Evolutionary conservation across 1,139 yeast genomes (phyloP).

Genomic region (Yamadazyma friedrichii): DNA sequence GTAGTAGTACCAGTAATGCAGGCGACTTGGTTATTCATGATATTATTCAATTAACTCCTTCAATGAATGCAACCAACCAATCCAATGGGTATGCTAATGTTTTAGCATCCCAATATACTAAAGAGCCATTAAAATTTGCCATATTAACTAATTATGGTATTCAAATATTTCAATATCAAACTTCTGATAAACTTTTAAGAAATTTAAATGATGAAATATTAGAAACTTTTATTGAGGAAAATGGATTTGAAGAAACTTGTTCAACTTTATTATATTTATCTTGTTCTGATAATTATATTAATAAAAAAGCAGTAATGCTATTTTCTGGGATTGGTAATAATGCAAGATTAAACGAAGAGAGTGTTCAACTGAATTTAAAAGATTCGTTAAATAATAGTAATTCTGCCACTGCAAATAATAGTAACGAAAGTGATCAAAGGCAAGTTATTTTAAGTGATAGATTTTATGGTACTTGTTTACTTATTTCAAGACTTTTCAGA

Average conservation of each 20-base stretch:
- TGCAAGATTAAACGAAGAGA: constrained; percentile 40
- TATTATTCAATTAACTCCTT: constrained; percentile 66
- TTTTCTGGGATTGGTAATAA: constrained; percentile 57
- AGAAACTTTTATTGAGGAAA: constrained; percentile 48
- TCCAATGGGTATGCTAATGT: constrained; percentile 83
- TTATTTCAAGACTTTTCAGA: constrained; percentile 74
- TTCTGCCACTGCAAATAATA: not conserved
- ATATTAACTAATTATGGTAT: constrained; percentile 80
- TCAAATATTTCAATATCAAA: constrained; percentile 70
- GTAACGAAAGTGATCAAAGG: constrained; percentile 4
- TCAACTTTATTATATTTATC: constrained; percentile 83
- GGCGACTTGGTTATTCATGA: constrained; percentile 51
- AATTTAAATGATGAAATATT: constrained; percentile 60
- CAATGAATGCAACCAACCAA: constrained; percentile 66
- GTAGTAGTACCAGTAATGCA: not conserved
- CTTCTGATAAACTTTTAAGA: constrained; percentile 76
- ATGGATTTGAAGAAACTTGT: constrained; percentile 71
- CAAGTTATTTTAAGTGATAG: constrained; percentile 87
- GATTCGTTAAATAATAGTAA: not conserved
- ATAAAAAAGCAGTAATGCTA: constrained; percentile 49
- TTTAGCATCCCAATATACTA: constrained; percentile 79
- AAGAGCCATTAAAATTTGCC: constrained; percentile 66
- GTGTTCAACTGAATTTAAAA: not conserved
- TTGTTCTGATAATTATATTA: constrained; percentile 57
- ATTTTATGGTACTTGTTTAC: constrained; percentile 85